Conservation (phyloP, 306 rosid species). For the Castanopsis chinensis region DNA sequence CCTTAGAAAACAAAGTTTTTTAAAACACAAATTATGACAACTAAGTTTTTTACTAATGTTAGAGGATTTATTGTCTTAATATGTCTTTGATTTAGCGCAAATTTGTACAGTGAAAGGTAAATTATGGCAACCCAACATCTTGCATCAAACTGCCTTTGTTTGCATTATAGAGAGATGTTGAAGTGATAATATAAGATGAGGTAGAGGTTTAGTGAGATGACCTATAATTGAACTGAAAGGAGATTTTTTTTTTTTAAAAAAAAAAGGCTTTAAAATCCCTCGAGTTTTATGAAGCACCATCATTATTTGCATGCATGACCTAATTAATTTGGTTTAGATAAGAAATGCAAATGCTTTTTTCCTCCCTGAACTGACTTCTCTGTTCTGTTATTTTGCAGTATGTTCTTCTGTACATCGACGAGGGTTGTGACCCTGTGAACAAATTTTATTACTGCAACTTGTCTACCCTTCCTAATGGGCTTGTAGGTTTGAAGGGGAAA, state of each 20-base stretch:
- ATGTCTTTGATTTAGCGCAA: background rate
- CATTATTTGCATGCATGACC: background rate
- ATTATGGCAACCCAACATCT: background rate
- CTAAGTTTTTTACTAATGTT: background rate
- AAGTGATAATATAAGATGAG: background rate
- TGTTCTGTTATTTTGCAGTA: slow-evolving; percentile 52
- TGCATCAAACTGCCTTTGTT: background rate
- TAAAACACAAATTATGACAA: background rate
- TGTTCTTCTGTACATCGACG: slow-evolving; percentile 48
- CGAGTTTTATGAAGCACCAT: background rate
- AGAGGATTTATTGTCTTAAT: background rate
- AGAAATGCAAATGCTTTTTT: background rate
- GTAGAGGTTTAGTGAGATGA: background rate
- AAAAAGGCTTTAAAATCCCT: background rate
- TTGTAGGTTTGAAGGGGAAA: slow-evolving; percentile 59
- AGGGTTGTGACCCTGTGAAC: slow-evolving; percentile 94
- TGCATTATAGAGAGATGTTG: background rate
- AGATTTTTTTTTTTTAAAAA: too few species aligned
- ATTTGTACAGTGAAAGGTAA: background rate
- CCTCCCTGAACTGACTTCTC: background rate
- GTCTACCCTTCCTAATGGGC: slow-evolving; percentile 65
- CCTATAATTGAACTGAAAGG: background rate
- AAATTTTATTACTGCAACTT: slow-evolving; percentile 80
- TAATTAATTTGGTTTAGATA: background rate
- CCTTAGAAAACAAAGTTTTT: background rate